A percentile compares a stretch with the other conserved stretches of the same genome.
These are phyloP conservation scores for Hsuehochloa calcarea DNA, from an alignment of 176 grass and related monocot genomes.

Conservation along the genomic window DNA sequence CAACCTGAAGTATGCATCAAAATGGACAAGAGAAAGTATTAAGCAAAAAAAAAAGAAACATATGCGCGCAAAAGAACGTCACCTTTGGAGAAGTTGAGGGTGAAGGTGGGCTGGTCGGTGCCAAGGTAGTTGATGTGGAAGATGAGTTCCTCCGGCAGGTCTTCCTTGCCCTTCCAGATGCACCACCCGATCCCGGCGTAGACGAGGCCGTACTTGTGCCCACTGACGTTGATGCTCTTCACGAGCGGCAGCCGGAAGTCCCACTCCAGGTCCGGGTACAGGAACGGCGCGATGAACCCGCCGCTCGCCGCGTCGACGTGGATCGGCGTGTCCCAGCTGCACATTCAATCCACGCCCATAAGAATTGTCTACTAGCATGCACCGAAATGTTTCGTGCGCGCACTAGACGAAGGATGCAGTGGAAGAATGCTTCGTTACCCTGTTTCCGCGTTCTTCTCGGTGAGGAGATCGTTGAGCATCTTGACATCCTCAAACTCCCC, in stretches of 20 bases:
- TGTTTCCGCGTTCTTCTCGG: constrained; percentile 72
- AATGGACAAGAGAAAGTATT: background rate
- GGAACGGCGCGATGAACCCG: constrained; percentile 90
- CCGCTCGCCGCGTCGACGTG: constrained; percentile 89
- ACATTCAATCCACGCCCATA: background rate
- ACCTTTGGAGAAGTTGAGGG: constrained; percentile 98
- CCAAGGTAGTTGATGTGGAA: constrained; percentile 99
- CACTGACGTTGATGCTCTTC: constrained; percentile 92
- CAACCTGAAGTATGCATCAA: background rate
- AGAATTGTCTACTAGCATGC: background rate
- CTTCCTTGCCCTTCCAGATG: constrained; percentile 85
- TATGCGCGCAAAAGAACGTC: too few species aligned
- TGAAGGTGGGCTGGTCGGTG: constrained; percentile 94
- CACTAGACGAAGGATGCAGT: background rate
- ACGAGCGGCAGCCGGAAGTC: constrained; percentile 91
- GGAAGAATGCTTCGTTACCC: constrained; percentile 38
- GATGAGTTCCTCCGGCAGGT: constrained; percentile 91
- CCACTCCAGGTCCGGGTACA: constrained; percentile 87
- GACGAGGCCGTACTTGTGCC: constrained; percentile 87
- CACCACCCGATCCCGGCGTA: constrained; percentile 87
- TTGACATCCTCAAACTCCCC: constrained; percentile 94
- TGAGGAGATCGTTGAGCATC: constrained; percentile 72
- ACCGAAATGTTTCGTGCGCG: too few species aligned
- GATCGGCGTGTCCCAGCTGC: constrained; percentile 91
- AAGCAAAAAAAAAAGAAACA: background rate